Percentiles rank a stretch among this genome's conserved stretches.
Evolutionary conservation across 2,329 filamentous ascomycete species (phyloP).

Genomic region (Sarocladium oryzae): DNA sequence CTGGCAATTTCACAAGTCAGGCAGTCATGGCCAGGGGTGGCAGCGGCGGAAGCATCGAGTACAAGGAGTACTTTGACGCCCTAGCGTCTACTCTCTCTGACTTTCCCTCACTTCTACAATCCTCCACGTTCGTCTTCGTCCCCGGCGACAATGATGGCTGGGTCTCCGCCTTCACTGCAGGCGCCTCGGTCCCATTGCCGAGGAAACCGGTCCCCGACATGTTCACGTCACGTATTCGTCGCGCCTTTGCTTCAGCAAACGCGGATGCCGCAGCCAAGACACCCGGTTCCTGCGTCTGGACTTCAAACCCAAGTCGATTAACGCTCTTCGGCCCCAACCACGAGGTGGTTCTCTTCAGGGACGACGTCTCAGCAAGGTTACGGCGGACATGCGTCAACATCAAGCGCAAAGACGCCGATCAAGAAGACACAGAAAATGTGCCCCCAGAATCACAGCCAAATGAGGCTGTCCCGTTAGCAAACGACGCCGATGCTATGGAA

Average conservation of each 20-base stretch:
- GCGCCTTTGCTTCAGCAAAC: constrained; percentile 74
- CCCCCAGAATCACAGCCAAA: constrained; percentile 12
- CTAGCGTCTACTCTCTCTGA: constrained; percentile 77
- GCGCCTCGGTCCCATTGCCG: constrained; percentile 64
- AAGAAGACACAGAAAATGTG: constrained; percentile 24
- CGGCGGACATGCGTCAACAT: constrained; percentile 71
- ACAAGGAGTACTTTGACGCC: constrained; percentile 92
- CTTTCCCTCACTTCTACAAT: constrained; percentile 72
- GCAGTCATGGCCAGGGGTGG: constrained; percentile 62
- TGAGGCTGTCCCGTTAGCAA: constrained; percentile 12
- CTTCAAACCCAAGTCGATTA: constrained; percentile 77
- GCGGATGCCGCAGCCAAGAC: constrained; percentile 47
- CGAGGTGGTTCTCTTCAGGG: constrained; percentile 80
- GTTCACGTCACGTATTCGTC: constrained; percentile 80
- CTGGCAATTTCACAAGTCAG: constrained; percentile 73
- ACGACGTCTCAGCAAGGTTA: constrained; percentile 76
- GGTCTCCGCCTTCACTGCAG: constrained; percentile 77
- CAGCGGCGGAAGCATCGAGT: constrained; percentile 80
- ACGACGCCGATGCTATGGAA: constrained; percentile 30
- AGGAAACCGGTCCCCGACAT: constrained; percentile 71
- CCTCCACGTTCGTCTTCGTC: constrained; percentile 83
- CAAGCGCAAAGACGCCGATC: constrained; percentile 35
- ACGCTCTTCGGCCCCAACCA: constrained; percentile 81
- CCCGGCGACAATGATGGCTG: constrained; percentile 98
- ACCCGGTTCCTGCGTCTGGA: constrained; percentile 66